phyloP scores from a whole-genome alignment of 2,329 filamentous ascomycete species.

The Epichloe aotearoae region DNA sequence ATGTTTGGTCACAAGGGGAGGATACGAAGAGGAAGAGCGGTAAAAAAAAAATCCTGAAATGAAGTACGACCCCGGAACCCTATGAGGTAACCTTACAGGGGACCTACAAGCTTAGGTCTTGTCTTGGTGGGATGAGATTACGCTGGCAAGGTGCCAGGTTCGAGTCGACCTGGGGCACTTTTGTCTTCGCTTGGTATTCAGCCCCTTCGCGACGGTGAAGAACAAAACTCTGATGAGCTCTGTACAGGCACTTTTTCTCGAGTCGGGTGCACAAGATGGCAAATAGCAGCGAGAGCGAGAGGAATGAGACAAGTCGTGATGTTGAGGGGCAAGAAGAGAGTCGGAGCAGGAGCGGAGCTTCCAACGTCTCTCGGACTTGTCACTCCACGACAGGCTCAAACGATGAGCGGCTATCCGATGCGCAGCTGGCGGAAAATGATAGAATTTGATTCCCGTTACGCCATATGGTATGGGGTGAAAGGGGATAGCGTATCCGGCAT shows the following conservation, averaged over 20 bases:
- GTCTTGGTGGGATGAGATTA: not conserved
- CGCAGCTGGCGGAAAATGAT: not conserved
- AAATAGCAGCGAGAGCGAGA: not conserved
- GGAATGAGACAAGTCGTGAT: not conserved
- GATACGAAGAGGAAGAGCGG: not conserved
- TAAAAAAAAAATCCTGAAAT: not conserved
- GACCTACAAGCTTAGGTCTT: not conserved
- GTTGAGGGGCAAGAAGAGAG: not conserved
- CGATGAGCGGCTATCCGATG: not conserved
- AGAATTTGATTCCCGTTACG: not conserved
- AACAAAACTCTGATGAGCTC: not conserved
- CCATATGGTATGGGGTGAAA: not conserved
- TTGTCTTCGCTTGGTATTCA: not conserved
- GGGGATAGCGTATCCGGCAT: not conserved
- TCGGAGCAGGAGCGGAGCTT: not conserved
- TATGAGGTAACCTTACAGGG: slow-evolving; percentile 1
- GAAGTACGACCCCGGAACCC: not conserved
- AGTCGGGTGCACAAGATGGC: not conserved
- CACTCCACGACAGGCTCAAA: not conserved
- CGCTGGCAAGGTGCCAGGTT: not conserved
- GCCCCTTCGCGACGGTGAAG: not conserved
- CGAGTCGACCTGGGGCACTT: not conserved
- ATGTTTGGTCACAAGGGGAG: not conserved
- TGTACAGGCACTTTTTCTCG: not conserved
- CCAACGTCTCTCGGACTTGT: not conserved